Base-by-base conservation (phyloP, 495 filamentous ascomycete genomes). In the Aspergillus indologenus region DNA sequence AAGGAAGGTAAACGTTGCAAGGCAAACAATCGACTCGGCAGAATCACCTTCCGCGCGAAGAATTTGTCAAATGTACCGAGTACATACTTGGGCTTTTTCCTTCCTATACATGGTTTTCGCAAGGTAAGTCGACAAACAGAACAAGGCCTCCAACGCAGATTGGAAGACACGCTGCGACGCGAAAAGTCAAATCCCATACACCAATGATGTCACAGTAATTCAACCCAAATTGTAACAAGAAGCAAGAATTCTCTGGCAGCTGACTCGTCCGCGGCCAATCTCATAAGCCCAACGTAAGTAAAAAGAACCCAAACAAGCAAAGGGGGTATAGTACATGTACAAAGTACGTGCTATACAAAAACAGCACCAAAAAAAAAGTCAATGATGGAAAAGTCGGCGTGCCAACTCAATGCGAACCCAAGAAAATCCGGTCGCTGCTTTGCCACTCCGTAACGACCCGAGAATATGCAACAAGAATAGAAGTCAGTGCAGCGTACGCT, bases 381-480 rank as follows among this genome's bases (percentile, higher is more conserved):
- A 22, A 48, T 19, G 46, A 53, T 59, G 59, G 53, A 21, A 26
- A 58, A 59, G 40, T 49, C 56, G 58, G 52, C 42, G 47, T 58
- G 49, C 45, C 53, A 64, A 45, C 51, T 59, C 50, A 62, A 61
- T 52, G 21, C 19, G 42, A n/a, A 57, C 53, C 46, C 54, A n/a
- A 54, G 45, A 51, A 23, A 24, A n/a, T 54, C 49, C 57, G 22
- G 51, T 47, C 58, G 57, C 61, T 56, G 53, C 48, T 63, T 56
- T 48, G 44, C 55, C 59, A 43, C 26, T 34, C 65, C 57, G 59
- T 57, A 55, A 51, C 45, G 46, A 50, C 61, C 61, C 56, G 54
- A 53, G 34, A 57, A 58, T 26, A 58, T 56, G 52, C 43, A 57
- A 54, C 58, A 64, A 64, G 56, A 57, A 60, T 48, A 29, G 58